Base-by-base conservation (phyloP, 164 flowering plant species). In the Magnolia kwangsiensis region DNA sequence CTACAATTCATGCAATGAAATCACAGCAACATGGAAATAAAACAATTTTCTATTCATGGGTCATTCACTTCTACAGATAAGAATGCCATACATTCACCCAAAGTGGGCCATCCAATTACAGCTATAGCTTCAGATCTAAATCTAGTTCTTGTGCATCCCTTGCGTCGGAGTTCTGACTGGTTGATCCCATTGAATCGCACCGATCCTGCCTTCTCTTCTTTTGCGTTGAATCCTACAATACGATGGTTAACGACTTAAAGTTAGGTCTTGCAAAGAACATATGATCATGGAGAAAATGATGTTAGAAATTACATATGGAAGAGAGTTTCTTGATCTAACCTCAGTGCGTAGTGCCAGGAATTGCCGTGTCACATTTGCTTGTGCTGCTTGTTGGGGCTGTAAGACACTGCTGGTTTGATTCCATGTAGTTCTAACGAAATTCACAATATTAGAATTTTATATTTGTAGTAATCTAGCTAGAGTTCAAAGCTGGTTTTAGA, bases 81-180 rank as follows among this genome's bases (percentile, higher is more conserved):
- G 49, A 68, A 68, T 37, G 71, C 49, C n/a, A 68, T 13, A 50
- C 49, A 68, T 68, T 31, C 50, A 24, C 13, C 49, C 51, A 68
- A 37, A 37, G n/a, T 14, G 31, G 29, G 37, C 71, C 16, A 27
- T 31, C 51, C 29, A 27, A 27, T 31, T 14, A 6, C 16, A 11
- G 71, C 64, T 67, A 67, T 24, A 92, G 81, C 82, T 88, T 89
- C 69, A 92, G 90, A 78, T 92, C 95, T 82, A 92, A 84, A 79
- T 92, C 97, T 69, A 86, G 67, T 55, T 91, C 97, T 76, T 85
- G 86, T 23, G 77, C 73, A 76, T 88, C 92, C 51, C 86, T 88
- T 74, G 91, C 81, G 72, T 85, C 90, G 3, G 91, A 88, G 73
- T 90, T 84, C 50, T 84, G 92, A 78, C 90, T 87, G 80, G 87